Evolutionary conservation across 208 protist genomes (phyloP), one percentile per base, ranked within the genome.

Genomic region (Leishmania lainsoni): DNA sequence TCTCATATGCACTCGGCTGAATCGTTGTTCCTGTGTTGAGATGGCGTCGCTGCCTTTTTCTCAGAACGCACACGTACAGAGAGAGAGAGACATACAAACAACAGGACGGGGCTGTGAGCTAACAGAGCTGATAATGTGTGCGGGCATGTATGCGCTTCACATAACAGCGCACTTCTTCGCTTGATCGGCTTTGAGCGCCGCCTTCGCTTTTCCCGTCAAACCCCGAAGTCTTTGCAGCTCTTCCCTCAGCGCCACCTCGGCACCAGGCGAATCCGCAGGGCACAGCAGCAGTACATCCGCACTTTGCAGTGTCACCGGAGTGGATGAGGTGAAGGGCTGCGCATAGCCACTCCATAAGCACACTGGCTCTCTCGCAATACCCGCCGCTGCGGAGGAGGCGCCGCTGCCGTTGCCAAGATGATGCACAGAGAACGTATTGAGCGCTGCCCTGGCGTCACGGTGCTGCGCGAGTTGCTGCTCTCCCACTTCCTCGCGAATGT

Each of bases 91-190:
- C n/a, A 26, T 22, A 42, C 4, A 22, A 51, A 32, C 45, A 9
- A 29, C 59, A 35, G 22, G 22, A 32, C 9, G 42, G 42, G 42
- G 42, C 42, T 45, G 42, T 45, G 42, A 45, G 42, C 42, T 45
- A 45, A 45, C 42, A 45, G 42, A 45, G 42, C 42, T 45, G 42
- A 45, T 45, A 12, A 22, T 71, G 45, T 49, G 26, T 42, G 17
- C 42, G 20, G 52, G 71, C 78, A 63, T 56, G 69, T 42, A 29
- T 79, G n/a, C 69, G 32, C 52, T 32, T 77, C 58, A 95, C 93
- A 95, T 94, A 5, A 93, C 68, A 17, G 42, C 49, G 76, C 93
- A 95, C 83, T 89, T 87, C 79, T 91, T 91, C 85, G 93, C 86
- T 83, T 88, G 88, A 45, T 87, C 89, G 54, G 87, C 73, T 56